A percentile compares a stretch with the other conserved stretches of the same genome.
These are phyloP conservation scores for Stemphylium beticola DNA, from an alignment of 2,329 filamentous ascomycete genomes.

Conservation along the genomic window DNA sequence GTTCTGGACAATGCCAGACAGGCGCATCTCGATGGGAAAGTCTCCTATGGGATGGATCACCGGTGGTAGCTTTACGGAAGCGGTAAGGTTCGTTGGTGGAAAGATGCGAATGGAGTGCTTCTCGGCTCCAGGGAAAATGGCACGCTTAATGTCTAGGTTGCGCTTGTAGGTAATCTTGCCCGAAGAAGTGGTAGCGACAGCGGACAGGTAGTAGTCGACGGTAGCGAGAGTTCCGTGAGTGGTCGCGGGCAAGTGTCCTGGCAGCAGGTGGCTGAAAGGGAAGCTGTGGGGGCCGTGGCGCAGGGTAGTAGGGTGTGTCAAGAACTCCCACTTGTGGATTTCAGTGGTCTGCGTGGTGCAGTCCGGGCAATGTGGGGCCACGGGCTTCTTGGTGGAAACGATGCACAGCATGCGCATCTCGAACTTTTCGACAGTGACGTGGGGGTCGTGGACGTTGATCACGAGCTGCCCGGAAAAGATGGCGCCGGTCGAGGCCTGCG, in stretches of 20 bases:
- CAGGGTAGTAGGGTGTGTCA: constrained; percentile 48
- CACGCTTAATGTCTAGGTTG: constrained; percentile 76
- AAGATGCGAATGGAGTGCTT: constrained; percentile 94
- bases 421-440: constrained; percentile 73
- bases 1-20: constrained; percentile 81
- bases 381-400: constrained; percentile 80
- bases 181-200: constrained; percentile 60
- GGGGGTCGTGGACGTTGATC: constrained; percentile 70
- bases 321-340: constrained; percentile 79
- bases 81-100: constrained; percentile 91
- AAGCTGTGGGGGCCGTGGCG: constrained; percentile 71
- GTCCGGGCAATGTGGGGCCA: constrained; percentile 76
- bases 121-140: constrained; percentile 77
- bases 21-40: constrained; percentile 78
- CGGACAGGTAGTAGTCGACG: constrained; percentile 76
- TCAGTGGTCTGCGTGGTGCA: constrained; percentile 76
- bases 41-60: constrained; percentile 85
- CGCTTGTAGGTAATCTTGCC: constrained; percentile 69
- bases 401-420: constrained; percentile 73
- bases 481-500: constrained; percentile 79
- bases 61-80: constrained; percentile 79
- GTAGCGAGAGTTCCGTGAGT: constrained; percentile 75
- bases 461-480: constrained; percentile 84
- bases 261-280: constrained; percentile 87
- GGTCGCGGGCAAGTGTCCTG: constrained; percentile 83